These are phyloP conservation scores for Hericium rajendrae DNA, from an alignment of 768 basidiomycete species.

Conservation along the genomic window DNA sequence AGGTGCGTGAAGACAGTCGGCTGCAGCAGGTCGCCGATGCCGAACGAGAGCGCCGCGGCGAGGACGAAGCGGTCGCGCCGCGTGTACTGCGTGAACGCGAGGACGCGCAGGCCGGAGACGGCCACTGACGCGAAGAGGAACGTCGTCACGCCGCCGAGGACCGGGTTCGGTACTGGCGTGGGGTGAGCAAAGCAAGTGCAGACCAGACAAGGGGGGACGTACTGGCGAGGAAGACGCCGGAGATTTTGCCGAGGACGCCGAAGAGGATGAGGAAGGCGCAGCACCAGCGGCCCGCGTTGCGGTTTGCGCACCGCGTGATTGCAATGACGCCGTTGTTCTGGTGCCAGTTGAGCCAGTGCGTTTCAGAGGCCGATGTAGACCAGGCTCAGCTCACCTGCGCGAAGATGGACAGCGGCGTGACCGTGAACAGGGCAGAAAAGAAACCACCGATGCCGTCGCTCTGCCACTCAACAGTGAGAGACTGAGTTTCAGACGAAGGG, in stretches of 20 bases:
- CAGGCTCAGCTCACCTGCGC: constrained; percentile 42
- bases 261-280: constrained; percentile 73
- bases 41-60: constrained; percentile 58
- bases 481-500: background rate
- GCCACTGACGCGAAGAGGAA: constrained; percentile 76
- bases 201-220: constrained; percentile 12
- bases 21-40: constrained; percentile 62
- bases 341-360: no score
- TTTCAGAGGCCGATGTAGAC: background rate
- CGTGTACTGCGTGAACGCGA: constrained; percentile 49
- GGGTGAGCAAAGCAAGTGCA: background rate
- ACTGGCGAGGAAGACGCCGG: constrained; percentile 76
- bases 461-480: constrained; percentile 18
- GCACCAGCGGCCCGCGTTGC: constrained; percentile 70
- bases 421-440: constrained; percentile 71
- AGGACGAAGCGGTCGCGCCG: constrained; percentile 63
- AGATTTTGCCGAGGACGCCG: constrained; percentile 72
- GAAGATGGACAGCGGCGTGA: constrained; percentile 71
- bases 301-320: constrained; percentile 77
- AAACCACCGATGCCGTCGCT: constrained; percentile 78
- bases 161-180: constrained; percentile 59
- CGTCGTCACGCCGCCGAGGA: constrained; percentile 79
- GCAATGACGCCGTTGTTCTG: constrained; percentile 79
- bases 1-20: constrained; percentile 57
- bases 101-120: constrained; percentile 60